These are phyloP conservation scores for Platismatia glauca DNA, from an alignment of 495 filamentous ascomycete species.

Conservation along the genomic window DNA sequence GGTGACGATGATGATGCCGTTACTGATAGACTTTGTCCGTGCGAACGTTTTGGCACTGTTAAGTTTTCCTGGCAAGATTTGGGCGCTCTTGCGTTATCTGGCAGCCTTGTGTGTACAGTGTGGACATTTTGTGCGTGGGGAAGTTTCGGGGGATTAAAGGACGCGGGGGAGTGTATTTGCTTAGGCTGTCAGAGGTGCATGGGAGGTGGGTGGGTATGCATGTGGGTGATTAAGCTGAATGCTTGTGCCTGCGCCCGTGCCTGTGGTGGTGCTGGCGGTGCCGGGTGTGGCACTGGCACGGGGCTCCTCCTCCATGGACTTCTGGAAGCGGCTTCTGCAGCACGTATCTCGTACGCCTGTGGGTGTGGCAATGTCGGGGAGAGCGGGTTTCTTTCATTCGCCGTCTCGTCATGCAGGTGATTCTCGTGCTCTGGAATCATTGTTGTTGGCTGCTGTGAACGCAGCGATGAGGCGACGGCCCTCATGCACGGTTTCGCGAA, in stretches of 20 bases:
- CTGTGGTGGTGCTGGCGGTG: neutral
- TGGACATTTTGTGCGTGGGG: neutral
- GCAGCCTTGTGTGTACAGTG: neutral
- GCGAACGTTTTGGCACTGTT: neutral
- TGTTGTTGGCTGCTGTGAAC: too few relatives aligned
- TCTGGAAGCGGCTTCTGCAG: neutral
- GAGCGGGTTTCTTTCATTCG: neutral
- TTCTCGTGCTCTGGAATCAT: neutral
- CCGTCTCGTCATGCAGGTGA: neutral
- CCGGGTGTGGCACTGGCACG: too few relatives aligned
- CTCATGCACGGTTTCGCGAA: neutral
- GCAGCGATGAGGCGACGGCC: neutral
- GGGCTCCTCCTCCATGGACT: too few relatives aligned
- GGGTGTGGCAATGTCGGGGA: neutral
- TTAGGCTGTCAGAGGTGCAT: neutral
- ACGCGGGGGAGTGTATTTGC: neutral
- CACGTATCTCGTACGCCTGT: neutral
- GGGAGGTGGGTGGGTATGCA: neutral
- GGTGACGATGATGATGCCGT: too few relatives aligned
- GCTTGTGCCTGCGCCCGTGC: too few relatives aligned
- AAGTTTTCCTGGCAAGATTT: neutral
- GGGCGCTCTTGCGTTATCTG: neutral
- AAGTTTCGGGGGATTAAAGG: neutral
- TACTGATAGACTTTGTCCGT: neutral
- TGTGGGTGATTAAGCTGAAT: neutral